Conservation (phyloP, 176 grass and related monocot species). For the Raddia distichophylla region DNA sequence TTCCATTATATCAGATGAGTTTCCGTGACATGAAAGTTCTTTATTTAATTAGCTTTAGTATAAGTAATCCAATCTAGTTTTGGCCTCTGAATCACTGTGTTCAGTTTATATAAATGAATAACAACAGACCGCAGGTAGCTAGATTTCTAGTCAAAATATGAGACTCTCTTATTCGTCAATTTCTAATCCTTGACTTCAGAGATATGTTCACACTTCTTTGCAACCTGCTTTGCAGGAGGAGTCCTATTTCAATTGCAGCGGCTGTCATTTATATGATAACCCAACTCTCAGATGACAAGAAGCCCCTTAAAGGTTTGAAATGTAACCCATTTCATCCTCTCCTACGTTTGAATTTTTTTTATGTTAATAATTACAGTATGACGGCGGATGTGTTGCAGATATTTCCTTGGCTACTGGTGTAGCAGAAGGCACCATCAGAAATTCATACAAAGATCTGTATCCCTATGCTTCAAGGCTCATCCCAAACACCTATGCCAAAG, state of each 20-base stretch:
- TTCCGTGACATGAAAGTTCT: constrained; percentile 11
- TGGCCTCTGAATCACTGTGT: neutral
- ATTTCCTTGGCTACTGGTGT: constrained; percentile 90
- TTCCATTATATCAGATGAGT: constrained; percentile 1
- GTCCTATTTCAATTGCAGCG: constrained; percentile 84
- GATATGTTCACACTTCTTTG: constrained; percentile 26
- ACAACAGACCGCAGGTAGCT: too few relatives aligned
- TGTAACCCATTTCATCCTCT: neutral
- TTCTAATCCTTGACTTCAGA: neutral
- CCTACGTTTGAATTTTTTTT: neutral
- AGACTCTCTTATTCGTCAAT: constrained; percentile 10
- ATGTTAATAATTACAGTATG: neutral
- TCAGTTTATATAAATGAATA: constrained; percentile 3
- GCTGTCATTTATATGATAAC: constrained; percentile 98
- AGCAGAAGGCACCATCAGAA: constrained; percentile 92
- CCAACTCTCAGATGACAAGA: constrained; percentile 90
- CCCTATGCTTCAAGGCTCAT: constrained; percentile 82
- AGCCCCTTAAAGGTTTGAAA: constrained; percentile 78
- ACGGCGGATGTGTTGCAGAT: constrained; percentile 41
- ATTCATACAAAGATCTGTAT: constrained; percentile 91
- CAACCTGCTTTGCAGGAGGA: constrained; percentile 65
- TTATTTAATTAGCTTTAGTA: constrained; percentile 4
- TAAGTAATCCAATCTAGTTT: neutral
- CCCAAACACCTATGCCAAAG: constrained; percentile 72
- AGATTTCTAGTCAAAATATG: neutral